These are phyloP conservation scores for Chrysochromulina tobinii DNA, from an alignment of 78 protist species.

Conservation along the genomic window DNA sequence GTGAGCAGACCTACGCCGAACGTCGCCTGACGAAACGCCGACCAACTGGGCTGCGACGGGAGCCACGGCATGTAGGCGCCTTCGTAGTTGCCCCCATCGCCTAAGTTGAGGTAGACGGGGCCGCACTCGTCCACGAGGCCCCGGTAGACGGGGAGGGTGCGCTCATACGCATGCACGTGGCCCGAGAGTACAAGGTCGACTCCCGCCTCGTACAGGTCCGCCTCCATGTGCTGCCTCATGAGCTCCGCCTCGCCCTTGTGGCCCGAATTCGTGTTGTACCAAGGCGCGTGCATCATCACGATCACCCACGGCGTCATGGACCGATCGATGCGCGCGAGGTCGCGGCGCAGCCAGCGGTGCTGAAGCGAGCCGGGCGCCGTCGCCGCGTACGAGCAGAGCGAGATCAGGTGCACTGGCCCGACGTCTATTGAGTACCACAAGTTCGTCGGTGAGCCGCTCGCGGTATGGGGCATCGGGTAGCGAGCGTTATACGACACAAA, in stretches of 20 bases:
- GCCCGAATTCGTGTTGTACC: neutral
- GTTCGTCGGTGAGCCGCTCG: neutral
- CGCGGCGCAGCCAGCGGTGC: neutral
- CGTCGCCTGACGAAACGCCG: neutral
- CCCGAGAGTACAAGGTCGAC: conserved; percentile 33
- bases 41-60: neutral
- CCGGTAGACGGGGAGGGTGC: conserved; percentile 14
- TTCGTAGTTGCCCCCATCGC: conserved; percentile 13
- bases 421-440: neutral
- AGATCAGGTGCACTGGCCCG: neutral
- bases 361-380: neutral
- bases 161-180: conserved; percentile 46
- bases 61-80: neutral
- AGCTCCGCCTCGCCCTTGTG: neutral
- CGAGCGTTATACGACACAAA: neutral
- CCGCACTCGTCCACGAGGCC: neutral
- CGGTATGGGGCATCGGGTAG: neutral
- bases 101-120: neutral
- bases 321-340: neutral
- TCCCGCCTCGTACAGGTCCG: neutral
- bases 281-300: conserved; percentile 21
- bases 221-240: neutral
- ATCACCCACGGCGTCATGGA: neutral
- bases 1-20: neutral
- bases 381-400: neutral